A percentile compares a stretch with the other conserved stretches of the same genome.
These are phyloP conservation scores for Metarhizium brunneum DNA, from an alignment of 2,329 filamentous ascomycete species.

Conservation along the genomic window DNA sequence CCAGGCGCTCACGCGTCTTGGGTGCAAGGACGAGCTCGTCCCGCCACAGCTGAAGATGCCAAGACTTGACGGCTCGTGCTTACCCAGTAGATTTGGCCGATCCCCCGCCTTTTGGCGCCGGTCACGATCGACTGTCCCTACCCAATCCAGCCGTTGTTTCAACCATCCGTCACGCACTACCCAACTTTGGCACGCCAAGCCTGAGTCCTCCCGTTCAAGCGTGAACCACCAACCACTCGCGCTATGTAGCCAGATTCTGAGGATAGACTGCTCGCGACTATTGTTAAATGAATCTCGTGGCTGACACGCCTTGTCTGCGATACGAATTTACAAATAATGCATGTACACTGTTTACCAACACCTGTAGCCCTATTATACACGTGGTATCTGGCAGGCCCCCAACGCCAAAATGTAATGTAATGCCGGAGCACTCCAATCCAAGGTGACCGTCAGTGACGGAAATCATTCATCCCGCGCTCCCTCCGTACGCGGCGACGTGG, in stretches of 20 bases:
- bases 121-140: too few relatives aligned
- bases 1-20: too few relatives aligned
- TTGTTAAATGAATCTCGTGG: too few relatives aligned
- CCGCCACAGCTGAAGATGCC: neutral
- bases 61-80: neutral
- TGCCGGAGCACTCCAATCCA: neutral
- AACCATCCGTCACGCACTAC: too few relatives aligned
- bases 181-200: too few relatives aligned
- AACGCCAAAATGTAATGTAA: neutral
- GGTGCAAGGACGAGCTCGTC: too few relatives aligned
- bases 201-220: too few relatives aligned
- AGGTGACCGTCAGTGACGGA: neutral
- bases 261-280: too few relatives aligned
- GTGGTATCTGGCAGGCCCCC: neutral
- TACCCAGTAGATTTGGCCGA: neutral
- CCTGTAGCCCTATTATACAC: neutral
- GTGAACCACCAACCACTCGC: too few relatives aligned
- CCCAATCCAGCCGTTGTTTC: too few relatives aligned
- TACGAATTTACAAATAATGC: neutral
- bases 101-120: neutral
- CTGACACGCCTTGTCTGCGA: neutral
- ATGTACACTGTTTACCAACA: neutral
- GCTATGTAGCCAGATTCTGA: too few relatives aligned
- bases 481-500: conserved; percentile 9
- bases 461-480: neutral